Percentiles rank a stretch among this genome's conserved stretches.
phyloP scores from a whole-genome alignment of 108 stramenopile genomes.

The Pelagomonas calceolata region DNA sequence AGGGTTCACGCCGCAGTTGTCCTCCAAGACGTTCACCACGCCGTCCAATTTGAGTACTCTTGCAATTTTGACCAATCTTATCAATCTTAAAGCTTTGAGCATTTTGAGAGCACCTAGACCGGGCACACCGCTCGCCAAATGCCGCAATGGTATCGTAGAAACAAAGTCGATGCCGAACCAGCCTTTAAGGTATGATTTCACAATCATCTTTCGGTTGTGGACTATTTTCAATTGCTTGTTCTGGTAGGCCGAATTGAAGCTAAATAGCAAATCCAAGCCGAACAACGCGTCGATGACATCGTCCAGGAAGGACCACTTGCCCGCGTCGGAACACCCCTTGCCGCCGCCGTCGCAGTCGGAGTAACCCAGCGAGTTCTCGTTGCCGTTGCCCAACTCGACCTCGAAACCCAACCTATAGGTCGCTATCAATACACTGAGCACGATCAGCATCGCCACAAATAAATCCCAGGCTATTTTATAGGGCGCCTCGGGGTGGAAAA shows the following conservation, averaged over 20 bases:
- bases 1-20: neutral
- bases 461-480: too few relatives aligned
- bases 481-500: too few relatives aligned
- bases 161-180: slow-evolving; percentile 11
- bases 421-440: too few relatives aligned
- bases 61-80: neutral
- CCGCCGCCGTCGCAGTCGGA: too few relatives aligned
- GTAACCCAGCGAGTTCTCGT: too few relatives aligned
- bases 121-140: neutral
- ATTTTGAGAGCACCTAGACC: neutral
- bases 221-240: slow-evolving; percentile 2
- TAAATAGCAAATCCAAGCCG: neutral
- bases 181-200: neutral
- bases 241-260: slow-evolving; percentile 1
- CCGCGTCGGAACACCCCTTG: too few relatives aligned
- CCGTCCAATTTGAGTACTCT: slow-evolving; percentile 5
- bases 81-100: neutral
- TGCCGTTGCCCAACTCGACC: too few relatives aligned
- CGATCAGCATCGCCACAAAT: too few relatives aligned
- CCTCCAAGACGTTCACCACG: neutral
- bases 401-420: too few relatives aligned
- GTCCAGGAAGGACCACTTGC: neutral
- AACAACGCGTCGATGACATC: neutral
- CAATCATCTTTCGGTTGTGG: neutral
- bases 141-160: neutral